These are phyloP conservation scores for Paxillus ammoniavirescens DNA, from an alignment of 768 basidiomycete genomes.

Conservation along the genomic window DNA sequence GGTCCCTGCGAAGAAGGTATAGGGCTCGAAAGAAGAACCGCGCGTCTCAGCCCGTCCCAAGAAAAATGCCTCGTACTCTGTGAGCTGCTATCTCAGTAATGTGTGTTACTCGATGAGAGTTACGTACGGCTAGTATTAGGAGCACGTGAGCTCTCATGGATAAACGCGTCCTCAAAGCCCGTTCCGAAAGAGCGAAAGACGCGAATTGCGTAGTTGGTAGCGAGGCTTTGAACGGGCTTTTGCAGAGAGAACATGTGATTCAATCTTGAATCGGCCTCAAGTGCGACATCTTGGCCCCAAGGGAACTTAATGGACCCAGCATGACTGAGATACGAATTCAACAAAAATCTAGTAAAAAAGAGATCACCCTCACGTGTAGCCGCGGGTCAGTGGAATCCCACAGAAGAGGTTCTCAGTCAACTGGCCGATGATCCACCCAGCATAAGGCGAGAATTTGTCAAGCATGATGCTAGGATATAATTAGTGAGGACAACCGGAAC, in stretches of 20 bases:
- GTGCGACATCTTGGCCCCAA: constrained; percentile 6
- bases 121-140: constrained; percentile 9
- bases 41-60: constrained; percentile 10
- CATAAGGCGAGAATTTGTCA: constrained; percentile 10
- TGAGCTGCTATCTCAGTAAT: background rate
- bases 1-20: constrained; percentile 11
- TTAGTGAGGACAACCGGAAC: background rate
- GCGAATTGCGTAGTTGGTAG: constrained; percentile 7
- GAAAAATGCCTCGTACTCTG: constrained; percentile 9
- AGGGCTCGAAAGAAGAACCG: constrained; percentile 4
- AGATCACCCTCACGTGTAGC: background rate
- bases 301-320: constrained; percentile 11
- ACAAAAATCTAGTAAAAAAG: background rate
- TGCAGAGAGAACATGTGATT: constrained; percentile 14
- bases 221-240: constrained; percentile 6
- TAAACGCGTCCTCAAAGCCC: constrained; percentile 1
- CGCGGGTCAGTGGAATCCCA: constrained; percentile 13
- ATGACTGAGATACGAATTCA: background rate
- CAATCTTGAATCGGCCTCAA: constrained; percentile 7
- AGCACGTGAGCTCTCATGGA: constrained; percentile 7
- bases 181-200: background rate
- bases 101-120: background rate
- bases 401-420: constrained; percentile 10
- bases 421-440: constrained; percentile 7
- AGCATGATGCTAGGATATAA: constrained; percentile 3